Evolutionary conservation across 2,329 filamentous ascomycete species (phyloP).

Genomic region (Alternaria longipes): DNA sequence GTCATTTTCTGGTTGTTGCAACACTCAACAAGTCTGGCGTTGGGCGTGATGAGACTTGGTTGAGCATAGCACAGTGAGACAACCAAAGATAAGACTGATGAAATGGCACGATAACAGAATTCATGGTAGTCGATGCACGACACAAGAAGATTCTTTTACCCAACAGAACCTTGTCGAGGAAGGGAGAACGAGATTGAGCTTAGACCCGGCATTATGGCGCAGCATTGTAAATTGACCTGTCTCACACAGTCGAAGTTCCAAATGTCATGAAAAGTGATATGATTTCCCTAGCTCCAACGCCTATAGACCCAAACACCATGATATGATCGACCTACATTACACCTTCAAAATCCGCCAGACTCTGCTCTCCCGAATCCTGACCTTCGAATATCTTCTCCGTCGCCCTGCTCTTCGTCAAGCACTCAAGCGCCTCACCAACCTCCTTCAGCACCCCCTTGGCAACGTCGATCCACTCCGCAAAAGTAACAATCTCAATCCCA

Average conservation of each 20-base stretch:
- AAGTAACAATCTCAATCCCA: conserved; percentile 68
- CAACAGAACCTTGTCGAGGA: background rate
- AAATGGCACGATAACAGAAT: background rate
- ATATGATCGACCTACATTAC: conserved; percentile 24
- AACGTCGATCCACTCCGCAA: conserved; percentile 64
- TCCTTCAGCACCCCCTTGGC: conserved; percentile 62
- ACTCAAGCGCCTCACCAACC: conserved; percentile 40
- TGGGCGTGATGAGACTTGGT: background rate
- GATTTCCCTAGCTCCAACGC: background rate
- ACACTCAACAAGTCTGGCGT: background rate
- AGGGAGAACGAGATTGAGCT: background rate
- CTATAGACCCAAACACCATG: background rate
- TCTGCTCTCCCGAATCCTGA: conserved; percentile 1
- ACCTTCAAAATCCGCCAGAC: conserved; percentile 32
- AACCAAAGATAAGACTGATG: background rate
- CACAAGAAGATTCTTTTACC: background rate
- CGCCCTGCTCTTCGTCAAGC: conserved; percentile 31
- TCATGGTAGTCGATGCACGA: background rate
- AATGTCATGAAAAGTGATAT: background rate
- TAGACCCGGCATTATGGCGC: background rate
- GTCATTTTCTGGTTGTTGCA: background rate
- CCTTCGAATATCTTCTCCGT: conserved; percentile 32
- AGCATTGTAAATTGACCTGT: background rate
- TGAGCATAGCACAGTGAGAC: background rate
- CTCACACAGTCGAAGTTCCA: background rate